Evolutionary conservation across 2,329 filamentous ascomycete species (phyloP).

Genomic region (Clonostachys chloroleuca): DNA sequence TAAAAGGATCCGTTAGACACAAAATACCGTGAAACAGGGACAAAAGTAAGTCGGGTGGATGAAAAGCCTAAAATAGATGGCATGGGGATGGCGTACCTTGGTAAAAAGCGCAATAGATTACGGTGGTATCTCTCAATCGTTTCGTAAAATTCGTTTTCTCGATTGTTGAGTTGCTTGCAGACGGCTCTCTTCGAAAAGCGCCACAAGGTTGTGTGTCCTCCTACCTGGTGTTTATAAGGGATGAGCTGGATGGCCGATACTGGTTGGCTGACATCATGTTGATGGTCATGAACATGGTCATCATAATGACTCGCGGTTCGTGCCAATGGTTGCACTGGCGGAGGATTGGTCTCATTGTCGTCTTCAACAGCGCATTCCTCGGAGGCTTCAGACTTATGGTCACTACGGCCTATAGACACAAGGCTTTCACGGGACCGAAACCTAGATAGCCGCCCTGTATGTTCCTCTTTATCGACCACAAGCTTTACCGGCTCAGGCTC

Average conservation of each 20-base stretch:
- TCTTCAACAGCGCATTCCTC: slow-evolving; percentile 35
- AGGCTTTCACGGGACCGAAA: slow-evolving; percentile 20
- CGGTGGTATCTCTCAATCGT: slow-evolving; percentile 88
- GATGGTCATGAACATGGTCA: slow-evolving; percentile 46
- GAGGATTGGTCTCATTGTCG: slow-evolving; percentile 31
- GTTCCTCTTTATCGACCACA: slow-evolving; percentile 12
- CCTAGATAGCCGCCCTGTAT: slow-evolving; percentile 12
- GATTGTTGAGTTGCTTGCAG: slow-evolving; percentile 96
- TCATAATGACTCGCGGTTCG: slow-evolving; percentile 34
- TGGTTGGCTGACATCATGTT: slow-evolving; percentile 48
- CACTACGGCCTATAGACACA: slow-evolving; percentile 16
- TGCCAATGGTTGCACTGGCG: slow-evolving; percentile 20
- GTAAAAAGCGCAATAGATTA: slow-evolving; percentile 84
- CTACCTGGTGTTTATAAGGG: slow-evolving; percentile 95
- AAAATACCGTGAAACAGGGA: background rate
- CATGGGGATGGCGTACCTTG: slow-evolving; percentile 55
- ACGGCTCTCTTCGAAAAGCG: slow-evolving; percentile 92
- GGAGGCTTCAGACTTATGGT: slow-evolving; percentile 22
- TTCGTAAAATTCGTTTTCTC: slow-evolving; percentile 98
- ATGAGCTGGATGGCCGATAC: slow-evolving; percentile 92
- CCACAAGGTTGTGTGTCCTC: slow-evolving; percentile 94
- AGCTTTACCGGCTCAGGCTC: slow-evolving; percentile 32
- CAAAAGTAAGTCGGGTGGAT: background rate
- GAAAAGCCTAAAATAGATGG: slow-evolving; percentile 4
- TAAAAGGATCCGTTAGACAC: slow-evolving; percentile 26